phyloP scores from a whole-genome alignment of 345 rosid genomes.

The Populus simonii region DNA sequence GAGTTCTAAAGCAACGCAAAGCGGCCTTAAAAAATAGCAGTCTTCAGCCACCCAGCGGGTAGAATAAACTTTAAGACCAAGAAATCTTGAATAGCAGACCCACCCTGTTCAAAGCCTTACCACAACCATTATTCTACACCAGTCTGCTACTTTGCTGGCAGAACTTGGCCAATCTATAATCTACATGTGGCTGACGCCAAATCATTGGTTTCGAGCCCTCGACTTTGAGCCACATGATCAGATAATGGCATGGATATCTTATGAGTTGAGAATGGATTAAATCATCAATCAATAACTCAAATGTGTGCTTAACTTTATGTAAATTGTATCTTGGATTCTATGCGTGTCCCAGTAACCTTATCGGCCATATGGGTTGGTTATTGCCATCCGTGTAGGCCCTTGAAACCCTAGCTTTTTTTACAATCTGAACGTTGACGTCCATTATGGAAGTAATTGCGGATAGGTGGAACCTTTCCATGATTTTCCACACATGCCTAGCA shows the following conservation, averaged over 20 bases:
- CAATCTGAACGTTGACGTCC: neutral
- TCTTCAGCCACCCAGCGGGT: slow-evolving; percentile 17
- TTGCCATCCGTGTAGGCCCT: slow-evolving; percentile 4
- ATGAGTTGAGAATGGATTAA: neutral
- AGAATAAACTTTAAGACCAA: slow-evolving; percentile 22
- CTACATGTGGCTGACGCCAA: neutral
- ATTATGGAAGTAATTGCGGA: slow-evolving; percentile 12
- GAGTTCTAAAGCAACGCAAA: slow-evolving; percentile 12
- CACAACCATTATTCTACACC: slow-evolving; percentile 19
- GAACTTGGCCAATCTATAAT: neutral
- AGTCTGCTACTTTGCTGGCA: neutral
- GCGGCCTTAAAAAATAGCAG: neutral
- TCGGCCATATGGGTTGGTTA: neutral
- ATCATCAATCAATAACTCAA: neutral
- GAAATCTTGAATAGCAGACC: slow-evolving; percentile 24
- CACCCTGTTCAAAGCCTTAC: slow-evolving; percentile 20
- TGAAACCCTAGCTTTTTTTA: neutral
- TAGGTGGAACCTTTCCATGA: neutral
- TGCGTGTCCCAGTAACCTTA: neutral
- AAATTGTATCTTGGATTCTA: slow-evolving; percentile 22
- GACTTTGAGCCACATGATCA: neutral
- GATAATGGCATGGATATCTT: neutral
- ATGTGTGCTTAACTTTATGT: neutral
- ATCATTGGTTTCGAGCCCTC: neutral
- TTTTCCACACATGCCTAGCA: neutral